phyloP scores from a whole-genome alignment of 306 rosid species.

The Sindora glabra region DNA sequence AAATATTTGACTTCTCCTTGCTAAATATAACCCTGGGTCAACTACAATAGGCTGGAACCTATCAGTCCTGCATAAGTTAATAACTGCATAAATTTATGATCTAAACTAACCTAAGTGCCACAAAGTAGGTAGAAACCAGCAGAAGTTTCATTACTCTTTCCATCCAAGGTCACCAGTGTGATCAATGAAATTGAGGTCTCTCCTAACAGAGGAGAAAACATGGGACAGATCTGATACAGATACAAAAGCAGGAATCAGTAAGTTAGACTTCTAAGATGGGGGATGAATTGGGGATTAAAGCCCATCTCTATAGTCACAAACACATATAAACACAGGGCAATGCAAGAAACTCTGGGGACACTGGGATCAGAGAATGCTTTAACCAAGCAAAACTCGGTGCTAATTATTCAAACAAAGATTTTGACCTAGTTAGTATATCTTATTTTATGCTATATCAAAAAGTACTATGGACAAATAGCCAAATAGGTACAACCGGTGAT shows the following conservation, averaged over 20 bases:
- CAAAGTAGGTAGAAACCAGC: neutral
- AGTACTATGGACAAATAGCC: neutral
- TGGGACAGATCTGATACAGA: slow-evolving; percentile 72
- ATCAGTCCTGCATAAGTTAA: slow-evolving; percentile 41
- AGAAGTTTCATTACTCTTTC: slow-evolving; percentile 68
- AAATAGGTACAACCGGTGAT: neutral
- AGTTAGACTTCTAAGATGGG: neutral
- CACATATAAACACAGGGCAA: no score
- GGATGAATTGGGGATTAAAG: neutral
- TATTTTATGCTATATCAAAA: neutral
- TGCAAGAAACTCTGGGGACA: no score
- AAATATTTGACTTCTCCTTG: slow-evolving; percentile 86
- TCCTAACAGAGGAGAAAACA: slow-evolving; percentile 67
- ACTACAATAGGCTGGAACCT: slow-evolving; percentile 81
- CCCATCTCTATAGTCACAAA: neutral
- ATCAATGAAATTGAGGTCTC: slow-evolving; percentile 84
- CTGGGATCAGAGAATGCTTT: neutral
- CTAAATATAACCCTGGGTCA: slow-evolving; percentile 77
- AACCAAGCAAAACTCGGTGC: neutral
- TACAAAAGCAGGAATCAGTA: slow-evolving; percentile 9
- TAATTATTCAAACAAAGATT: neutral
- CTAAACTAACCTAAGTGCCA: slow-evolving; percentile 4
- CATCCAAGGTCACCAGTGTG: slow-evolving; percentile 94
- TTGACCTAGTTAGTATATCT: neutral
- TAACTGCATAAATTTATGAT: slow-evolving; percentile 14